Conservation (phyloP, 257 asterid genomes). For the Thymus mandschuricus region DNA sequence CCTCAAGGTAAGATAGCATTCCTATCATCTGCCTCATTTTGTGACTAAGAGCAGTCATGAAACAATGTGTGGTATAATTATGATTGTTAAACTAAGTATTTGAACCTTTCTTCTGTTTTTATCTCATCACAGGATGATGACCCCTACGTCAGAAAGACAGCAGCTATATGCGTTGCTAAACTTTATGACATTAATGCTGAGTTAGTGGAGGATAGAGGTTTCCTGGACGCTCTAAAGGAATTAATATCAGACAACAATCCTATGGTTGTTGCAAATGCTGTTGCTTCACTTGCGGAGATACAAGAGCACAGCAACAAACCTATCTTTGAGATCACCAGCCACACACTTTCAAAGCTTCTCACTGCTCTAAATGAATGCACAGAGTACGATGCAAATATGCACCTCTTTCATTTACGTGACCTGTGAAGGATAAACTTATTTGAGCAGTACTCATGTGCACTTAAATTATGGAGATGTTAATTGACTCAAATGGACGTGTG, state of each 20-base stretch:
- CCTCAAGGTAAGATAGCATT: conserved; percentile 68
- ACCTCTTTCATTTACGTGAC: conserved; percentile 20
- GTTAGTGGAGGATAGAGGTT: conserved; percentile 98
- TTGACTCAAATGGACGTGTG: conserved; percentile 23
- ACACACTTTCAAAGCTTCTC: conserved; percentile 94
- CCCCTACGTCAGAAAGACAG: conserved; percentile 99
- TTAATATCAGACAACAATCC: conserved; percentile 98
- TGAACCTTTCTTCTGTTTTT: conserved; percentile 29
- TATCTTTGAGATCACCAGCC: conserved; percentile 93
- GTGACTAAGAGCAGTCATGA: conserved; percentile 21
- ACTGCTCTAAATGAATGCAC: conserved; percentile 99
- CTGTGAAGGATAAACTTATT: conserved; percentile 11
- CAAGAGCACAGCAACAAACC: conserved; percentile 91
- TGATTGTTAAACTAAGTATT: conserved; percentile 30
- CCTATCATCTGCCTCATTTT: conserved; percentile 27
- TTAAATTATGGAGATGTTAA: conserved; percentile 14
- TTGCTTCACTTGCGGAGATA: conserved; percentile 98
- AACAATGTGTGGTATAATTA: conserved; percentile 7
- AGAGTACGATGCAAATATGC: conserved; percentile 59
- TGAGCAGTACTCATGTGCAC: conserved; percentile 23
- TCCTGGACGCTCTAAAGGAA: conserved; percentile 97
- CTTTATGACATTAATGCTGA: conserved; percentile 98
- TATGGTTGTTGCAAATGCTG: conserved; percentile 99
- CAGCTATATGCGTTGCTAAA: conserved; percentile 99
- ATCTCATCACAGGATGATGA: conserved; percentile 85